These are phyloP conservation scores for Candida coquimbonensis DNA, from an alignment of 805 yeast species.

Conservation along the genomic window DNA sequence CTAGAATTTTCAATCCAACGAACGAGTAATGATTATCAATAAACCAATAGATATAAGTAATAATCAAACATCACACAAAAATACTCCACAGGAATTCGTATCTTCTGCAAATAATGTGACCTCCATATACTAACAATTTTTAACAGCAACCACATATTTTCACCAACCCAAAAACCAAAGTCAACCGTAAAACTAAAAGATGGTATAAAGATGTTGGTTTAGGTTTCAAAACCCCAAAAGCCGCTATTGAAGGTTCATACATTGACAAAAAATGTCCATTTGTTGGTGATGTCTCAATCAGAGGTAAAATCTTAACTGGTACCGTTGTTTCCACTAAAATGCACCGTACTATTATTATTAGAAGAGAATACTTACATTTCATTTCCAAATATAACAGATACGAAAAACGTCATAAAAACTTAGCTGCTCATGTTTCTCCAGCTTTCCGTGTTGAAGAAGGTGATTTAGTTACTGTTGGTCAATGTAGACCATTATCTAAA, in stretches of 20 bases:
- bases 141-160: constrained; percentile 98
- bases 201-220: constrained; percentile 99
- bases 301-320: constrained; percentile 99
- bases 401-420: constrained; percentile 99
- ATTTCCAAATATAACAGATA: constrained; percentile 99
- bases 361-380: constrained; percentile 99
- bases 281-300: constrained; percentile 93
- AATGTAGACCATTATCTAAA: constrained; percentile 99
- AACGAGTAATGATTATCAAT: too few species aligned
- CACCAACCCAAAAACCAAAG: constrained; percentile 99
- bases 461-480: constrained; percentile 99
- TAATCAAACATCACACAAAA: too few species aligned
- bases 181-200: constrained; percentile 98
- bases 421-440: constrained; percentile 99
- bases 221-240: constrained; percentile 99
- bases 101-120: too few species aligned
- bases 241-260: constrained; percentile 98
- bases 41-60: too few species aligned
- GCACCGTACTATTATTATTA: constrained; percentile 99
- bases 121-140: constrained; percentile 31
- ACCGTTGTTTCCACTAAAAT: constrained; percentile 99
- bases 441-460: constrained; percentile 99
- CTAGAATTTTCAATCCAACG: too few species aligned
- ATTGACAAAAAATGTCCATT: constrained; percentile 99
- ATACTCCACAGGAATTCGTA: too few species aligned